Base-by-base conservation (phyloP, 2,329 filamentous ascomycete species). In the Exophiala aquamarina region DNA sequence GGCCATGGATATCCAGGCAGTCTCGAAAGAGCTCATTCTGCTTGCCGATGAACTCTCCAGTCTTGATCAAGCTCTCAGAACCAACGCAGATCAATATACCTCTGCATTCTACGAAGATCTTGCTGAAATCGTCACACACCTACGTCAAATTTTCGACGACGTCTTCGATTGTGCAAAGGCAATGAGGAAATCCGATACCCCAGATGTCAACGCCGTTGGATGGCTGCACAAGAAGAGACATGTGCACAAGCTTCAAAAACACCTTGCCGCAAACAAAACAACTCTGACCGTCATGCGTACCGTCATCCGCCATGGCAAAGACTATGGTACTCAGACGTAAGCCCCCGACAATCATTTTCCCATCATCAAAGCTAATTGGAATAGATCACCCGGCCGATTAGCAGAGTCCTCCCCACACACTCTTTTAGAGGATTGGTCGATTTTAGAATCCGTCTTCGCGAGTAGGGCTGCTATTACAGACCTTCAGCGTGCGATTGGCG, bases 221-320 rank as follows among this genome's bases (percentile, higher is more conserved):
- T 58, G 57, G 52, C 38, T 61, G 38, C 52, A 55, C 21, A 55
- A 54, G 41, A 58, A 56, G 36, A 44, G 49, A 45, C 50, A 55
- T 19, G 55, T 59, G 7, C 28, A 33, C 15, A 52, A 52, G 29
- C 47, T 61, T n/a, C 53, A 57, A 19, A 57, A 57, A 41, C 58
- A 61, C 34, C 42, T 59, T 9, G 57, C 55, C 33, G 55, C 56
- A 5, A 56, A 57, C 42, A 59, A 56, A 31, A 55, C 51, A 17
- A 58, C 58, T 5, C 42, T 61, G 15, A 38, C 57, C 8, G 58
- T 59, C 37, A 61, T 61, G 58, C 49, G 57, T 7, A 59, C 53
- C 13, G 58, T 61, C 3, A 48, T 61, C 8, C 56, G 52, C 32
- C 55, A 61, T 45, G 56, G 57, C 23, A 58, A 54, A 39, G 45